Evolutionary conservation across 768 basidiomycete species (phyloP), one percentile per base, ranked within the genome.

Genomic region (Suillus americanus): DNA sequence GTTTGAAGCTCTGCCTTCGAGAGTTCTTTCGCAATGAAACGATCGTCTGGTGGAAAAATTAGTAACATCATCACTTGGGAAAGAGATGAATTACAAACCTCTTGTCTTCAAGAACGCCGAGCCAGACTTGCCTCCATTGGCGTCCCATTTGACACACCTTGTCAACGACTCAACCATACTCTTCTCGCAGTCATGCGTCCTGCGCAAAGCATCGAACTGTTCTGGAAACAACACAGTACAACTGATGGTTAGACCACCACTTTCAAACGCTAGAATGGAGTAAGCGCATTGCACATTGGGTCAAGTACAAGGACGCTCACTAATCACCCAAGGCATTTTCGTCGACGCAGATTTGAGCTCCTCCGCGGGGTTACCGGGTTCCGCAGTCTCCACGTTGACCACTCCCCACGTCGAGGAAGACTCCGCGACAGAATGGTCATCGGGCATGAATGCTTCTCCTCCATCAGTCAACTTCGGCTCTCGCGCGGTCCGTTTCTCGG

Each of bases 21-120:
- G 33, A 99, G 85, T 69, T 98, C 97, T 72, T 99, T 99, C 40
- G 97, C 94, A 68, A 99, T 97, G 82, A 99, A 99, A 7, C 97
- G 94, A 74, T 99, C 95, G 72, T 99, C 97, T 97, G 63, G 50
- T 30, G 28, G 16, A 46, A 54, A 54, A 16, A 51, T 48, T 2
- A 69, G 35, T 43, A 59, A 56, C 46, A 20, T 23, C 48, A 18
- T n/a, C 41, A 63, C 62, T 28, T 14, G 41, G 37, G 18, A 10
- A n/a, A 50, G 60, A 45, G 62, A 33, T 43, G 59, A 23, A 64
- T 12, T 10, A 68, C 81, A 46, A 65, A 94, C 96, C 96, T 81
- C 89, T 83, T 18, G 97, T 98, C 78, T 99, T 99, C 69, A 99
- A 78, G 78, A 99, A 99, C 0, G 94, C 95, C 5, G 95, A 97